phyloP scores from a whole-genome alignment of 345 rosid species.

The Gossypium rotundifolium region DNA sequence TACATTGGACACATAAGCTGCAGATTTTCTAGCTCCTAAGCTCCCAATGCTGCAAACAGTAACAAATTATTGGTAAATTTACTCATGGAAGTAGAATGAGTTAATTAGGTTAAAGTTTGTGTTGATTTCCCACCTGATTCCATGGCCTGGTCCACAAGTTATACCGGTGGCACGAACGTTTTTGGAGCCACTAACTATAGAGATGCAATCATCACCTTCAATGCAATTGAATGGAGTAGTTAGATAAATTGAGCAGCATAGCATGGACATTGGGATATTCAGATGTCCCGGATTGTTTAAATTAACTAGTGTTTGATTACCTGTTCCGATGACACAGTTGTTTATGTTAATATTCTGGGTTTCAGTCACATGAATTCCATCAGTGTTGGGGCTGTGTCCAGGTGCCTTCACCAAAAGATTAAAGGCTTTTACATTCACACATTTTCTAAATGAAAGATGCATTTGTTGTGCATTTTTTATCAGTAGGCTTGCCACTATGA shows the following conservation, averaged over 20 bases:
- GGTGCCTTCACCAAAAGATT: constrained; percentile 59
- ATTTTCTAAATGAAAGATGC: constrained; percentile 56
- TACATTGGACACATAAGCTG: constrained; percentile 72
- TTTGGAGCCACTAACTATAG: constrained; percentile 79
- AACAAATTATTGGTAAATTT: not conserved
- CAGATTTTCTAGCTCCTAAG: constrained; percentile 53
- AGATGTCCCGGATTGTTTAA: not conserved
- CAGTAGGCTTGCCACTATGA: constrained; percentile 50
- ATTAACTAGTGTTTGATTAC: constrained; percentile 22
- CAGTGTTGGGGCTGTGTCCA: constrained; percentile 77
- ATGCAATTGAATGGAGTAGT: not conserved
- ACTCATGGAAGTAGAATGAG: not conserved
- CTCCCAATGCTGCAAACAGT: constrained; percentile 66
- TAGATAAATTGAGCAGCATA: not conserved
- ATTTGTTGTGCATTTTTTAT: constrained; percentile 73
- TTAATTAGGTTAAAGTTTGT: too few relatives aligned
- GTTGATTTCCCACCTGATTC: constrained; percentile 58
- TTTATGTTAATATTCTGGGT: constrained; percentile 55
- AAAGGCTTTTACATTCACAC: constrained; percentile 45
- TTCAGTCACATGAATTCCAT: constrained; percentile 74
- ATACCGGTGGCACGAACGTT: constrained; percentile 66
- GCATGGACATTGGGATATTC: not conserved
- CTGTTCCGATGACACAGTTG: constrained; percentile 61
- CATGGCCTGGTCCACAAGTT: constrained; percentile 95
- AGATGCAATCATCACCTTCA: constrained; percentile 91